phyloP scores from a whole-genome alignment of 495 filamentous ascomycete species.

The Cercophora samala region DNA sequence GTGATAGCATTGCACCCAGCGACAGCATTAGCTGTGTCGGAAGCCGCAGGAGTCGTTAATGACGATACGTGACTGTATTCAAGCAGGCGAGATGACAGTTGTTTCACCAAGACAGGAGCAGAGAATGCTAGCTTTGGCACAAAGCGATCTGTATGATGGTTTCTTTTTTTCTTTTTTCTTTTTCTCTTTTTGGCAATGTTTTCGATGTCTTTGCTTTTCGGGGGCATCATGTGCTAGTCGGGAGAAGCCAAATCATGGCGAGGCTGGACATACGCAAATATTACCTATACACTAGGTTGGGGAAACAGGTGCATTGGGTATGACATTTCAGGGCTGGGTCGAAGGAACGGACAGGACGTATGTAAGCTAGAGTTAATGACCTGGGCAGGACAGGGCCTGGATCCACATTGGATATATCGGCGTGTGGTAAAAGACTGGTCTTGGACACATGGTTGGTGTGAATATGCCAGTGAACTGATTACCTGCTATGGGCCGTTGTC shows the following conservation, averaged over 20 bases:
- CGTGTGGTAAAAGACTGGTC: not conserved
- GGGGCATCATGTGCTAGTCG: not conserved
- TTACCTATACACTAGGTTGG: not conserved
- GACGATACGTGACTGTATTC: not conserved
- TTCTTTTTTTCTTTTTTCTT: not conserved
- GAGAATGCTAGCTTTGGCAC: not conserved
- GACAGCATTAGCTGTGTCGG: constrained; percentile 67
- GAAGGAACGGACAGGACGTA: not conserved
- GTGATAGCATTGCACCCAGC: constrained; percentile 54
- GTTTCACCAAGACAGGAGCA: too few species aligned
- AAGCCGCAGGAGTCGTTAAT: constrained; percentile 36
- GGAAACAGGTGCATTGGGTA: not conserved
- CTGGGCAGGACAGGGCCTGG: not conserved
- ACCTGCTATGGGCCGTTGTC: too few species aligned
- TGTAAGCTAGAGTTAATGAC: not conserved
- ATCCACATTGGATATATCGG: not conserved
- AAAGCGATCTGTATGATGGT: constrained; percentile 10
- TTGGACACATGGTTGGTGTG: too few species aligned
- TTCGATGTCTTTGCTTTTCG: too few species aligned
- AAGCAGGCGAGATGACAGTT: too few species aligned
- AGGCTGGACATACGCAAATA: not conserved
- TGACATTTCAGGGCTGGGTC: not conserved
- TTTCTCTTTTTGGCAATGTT: not conserved
- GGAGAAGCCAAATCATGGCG: not conserved
- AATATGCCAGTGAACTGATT: too few species aligned